phyloP scores from a whole-genome alignment of 108 stramenopile species.

The Nitzschia putrida region DNA sequence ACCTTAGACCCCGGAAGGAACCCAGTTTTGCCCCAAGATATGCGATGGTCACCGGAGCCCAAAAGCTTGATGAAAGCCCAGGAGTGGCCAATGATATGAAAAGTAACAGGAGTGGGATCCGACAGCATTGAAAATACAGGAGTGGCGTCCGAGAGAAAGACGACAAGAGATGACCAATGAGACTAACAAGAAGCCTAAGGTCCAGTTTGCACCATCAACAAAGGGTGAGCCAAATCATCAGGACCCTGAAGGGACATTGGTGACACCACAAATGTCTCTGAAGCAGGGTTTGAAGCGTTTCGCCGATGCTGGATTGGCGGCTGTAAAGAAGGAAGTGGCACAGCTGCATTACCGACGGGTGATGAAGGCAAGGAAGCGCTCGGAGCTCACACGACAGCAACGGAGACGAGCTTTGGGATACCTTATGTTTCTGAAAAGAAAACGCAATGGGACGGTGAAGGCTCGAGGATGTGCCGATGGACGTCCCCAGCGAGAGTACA shows the following conservation, averaged over 20 bases:
- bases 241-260: too few species aligned
- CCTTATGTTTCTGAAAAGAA: conserved; percentile 45
- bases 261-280: too few species aligned
- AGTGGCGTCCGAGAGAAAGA: too few species aligned
- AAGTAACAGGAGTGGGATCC: too few species aligned
- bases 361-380: conserved; percentile 21
- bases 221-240: too few species aligned
- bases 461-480: conserved; percentile 37
- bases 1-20: too few species aligned
- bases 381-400: conserved; percentile 19
- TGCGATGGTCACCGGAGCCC: background rate
- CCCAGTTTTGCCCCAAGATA: too few species aligned
- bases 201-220: too few species aligned
- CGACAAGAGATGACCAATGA: too few species aligned
- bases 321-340: conserved; percentile 35
- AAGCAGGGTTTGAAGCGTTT: conserved; percentile 12
- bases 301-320: conserved; percentile 13
- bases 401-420: conserved; percentile 11
- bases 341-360: conserved; percentile 41
- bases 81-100: too few species aligned
- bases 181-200: too few species aligned
- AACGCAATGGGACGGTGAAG: conserved; percentile 36
- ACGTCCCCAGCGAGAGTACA: conserved; percentile 31
- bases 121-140: too few species aligned
- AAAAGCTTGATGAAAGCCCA: background rate